Percentiles rank a stretch among this genome's conserved stretches.
phyloP scores from a whole-genome alignment of 1,139 yeast species.

The Geotrichum aggregatum region DNA sequence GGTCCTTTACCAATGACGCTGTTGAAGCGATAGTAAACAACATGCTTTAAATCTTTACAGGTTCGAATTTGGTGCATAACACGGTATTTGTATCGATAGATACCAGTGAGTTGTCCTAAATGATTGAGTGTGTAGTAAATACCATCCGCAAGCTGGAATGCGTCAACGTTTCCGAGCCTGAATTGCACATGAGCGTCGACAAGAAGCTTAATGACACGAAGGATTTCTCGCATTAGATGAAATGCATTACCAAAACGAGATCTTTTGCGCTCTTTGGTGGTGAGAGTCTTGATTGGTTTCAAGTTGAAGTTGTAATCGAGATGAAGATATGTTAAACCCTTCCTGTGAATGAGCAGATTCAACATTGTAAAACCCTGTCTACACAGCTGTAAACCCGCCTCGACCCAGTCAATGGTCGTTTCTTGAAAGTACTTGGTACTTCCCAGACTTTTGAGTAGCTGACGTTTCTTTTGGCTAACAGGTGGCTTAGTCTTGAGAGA shows the following conservation, averaged over 20 bases:
- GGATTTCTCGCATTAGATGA: conserved; percentile 84
- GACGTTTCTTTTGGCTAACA: conserved; percentile 47
- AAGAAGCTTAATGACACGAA: conserved; percentile 72
- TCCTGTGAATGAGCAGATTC: conserved; percentile 80
- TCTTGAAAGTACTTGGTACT: conserved; percentile 85
- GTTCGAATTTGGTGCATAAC: conserved; percentile 98
- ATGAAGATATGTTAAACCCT: conserved; percentile 88
- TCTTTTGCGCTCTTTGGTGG: conserved; percentile 93
- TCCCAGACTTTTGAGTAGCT: conserved; percentile 63
- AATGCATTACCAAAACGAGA: conserved; percentile 96
- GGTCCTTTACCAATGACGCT: conserved; percentile 90
- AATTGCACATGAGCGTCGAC: conserved; percentile 94
- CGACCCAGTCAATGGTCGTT: conserved; percentile 95
- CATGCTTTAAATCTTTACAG: conserved; percentile 91
- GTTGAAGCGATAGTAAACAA: conserved; percentile 80
- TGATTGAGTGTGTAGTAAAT: conserved; percentile 85
- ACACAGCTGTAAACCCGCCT: conserved; percentile 92
- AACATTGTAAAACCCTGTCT: conserved; percentile 93
- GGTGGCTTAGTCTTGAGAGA: conserved; percentile 49
- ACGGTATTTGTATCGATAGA: conserved; percentile 91
- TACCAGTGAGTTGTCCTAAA: conserved; percentile 92
- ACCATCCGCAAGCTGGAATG: conserved; percentile 93
- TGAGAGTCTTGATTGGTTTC: conserved; percentile 92
- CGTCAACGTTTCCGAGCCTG: conserved; percentile 84
- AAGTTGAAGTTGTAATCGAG: conserved; percentile 91